phyloP scores from a whole-genome alignment of 129 eudicot genomes.

The Mikania micrantha region DNA sequence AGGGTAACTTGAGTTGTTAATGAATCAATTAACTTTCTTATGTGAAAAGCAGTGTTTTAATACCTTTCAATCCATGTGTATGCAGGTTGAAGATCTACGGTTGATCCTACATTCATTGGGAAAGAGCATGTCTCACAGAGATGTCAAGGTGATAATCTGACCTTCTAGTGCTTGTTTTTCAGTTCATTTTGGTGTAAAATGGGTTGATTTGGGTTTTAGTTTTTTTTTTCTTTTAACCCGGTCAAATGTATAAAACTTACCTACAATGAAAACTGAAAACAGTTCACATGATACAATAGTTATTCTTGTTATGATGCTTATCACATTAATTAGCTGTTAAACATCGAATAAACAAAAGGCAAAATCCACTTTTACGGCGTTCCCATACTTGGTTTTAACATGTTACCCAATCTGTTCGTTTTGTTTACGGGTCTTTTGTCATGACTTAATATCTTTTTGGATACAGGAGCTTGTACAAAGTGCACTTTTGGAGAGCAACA shows the following conservation, averaged over 20 bases:
- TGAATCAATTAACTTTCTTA: not conserved
- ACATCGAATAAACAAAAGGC: not conserved
- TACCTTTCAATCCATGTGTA: not conserved
- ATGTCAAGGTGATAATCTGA: conserved; percentile 64
- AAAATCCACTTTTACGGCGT: not conserved
- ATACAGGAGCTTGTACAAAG: conserved; percentile 89
- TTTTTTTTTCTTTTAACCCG: not conserved
- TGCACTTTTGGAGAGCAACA: conserved; percentile 86
- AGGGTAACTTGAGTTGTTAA: conserved; percentile 42
- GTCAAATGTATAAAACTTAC: not conserved
- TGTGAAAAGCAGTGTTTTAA: not conserved
- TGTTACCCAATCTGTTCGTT: too few species aligned
- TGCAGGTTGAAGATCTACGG: conserved; percentile 95
- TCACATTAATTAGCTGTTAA: too few species aligned
- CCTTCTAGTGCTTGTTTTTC: not conserved
- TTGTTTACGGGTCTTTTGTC: not conserved
- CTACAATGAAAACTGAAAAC: too few species aligned
- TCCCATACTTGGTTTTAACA: not conserved
- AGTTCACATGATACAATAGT: too few species aligned
- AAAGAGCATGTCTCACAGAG: conserved; percentile 74
- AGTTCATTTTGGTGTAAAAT: not conserved
- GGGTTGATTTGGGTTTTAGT: not conserved
- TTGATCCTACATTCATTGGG: conserved; percentile 80
- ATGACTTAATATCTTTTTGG: not conserved
- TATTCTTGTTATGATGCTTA: too few species aligned